Percentiles rank a stretch among this genome's conserved stretches.
These are phyloP conservation scores for Halenospora varia DNA, from an alignment of 495 filamentous ascomycete species.

Conservation along the genomic window DNA sequence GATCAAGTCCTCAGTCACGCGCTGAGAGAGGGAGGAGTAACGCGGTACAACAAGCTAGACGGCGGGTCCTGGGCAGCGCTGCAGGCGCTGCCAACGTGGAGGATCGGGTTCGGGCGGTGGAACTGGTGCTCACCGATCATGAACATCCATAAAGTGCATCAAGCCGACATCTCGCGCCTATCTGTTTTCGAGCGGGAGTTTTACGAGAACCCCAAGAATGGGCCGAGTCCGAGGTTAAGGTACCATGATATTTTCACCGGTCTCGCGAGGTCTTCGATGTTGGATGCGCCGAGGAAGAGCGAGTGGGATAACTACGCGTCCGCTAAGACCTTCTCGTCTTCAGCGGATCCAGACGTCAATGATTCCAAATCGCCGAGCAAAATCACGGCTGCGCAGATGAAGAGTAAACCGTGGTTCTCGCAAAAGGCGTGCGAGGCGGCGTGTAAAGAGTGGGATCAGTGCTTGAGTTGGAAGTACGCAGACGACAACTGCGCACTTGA, in stretches of 20 bases:
- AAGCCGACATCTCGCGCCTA: conserved; percentile 7
- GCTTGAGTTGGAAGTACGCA: conserved; percentile 11
- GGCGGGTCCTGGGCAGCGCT: conserved; percentile 4
- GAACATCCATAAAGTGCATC: conserved; percentile 13
- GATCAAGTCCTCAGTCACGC: conserved; percentile 9
- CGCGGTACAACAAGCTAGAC: conserved; percentile 2
- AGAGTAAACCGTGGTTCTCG: conserved; percentile 1
- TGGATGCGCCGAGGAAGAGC: neutral
- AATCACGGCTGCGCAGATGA: neutral
- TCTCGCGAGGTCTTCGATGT: neutral
- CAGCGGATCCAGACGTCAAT: conserved; percentile 1
- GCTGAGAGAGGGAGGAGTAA: neutral
- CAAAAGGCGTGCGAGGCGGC: neutral
- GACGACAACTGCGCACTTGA: conserved; percentile 7
- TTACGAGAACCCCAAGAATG: neutral
- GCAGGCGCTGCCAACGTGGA: conserved; percentile 7
- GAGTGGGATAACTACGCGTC: conserved; percentile 6
- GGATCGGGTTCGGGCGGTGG: conserved; percentile 11
- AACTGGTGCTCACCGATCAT: conserved; percentile 13
- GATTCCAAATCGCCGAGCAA: neutral
- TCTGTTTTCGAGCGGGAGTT: conserved; percentile 9
- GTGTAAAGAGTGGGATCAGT: conserved; percentile 7
- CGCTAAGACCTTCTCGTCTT: conserved; percentile 1
- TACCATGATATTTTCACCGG: neutral
- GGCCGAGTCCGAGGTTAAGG: neutral